Conservation (phyloP, 352 stramenopile species). For the Phytopythium oedochilum region DNA sequence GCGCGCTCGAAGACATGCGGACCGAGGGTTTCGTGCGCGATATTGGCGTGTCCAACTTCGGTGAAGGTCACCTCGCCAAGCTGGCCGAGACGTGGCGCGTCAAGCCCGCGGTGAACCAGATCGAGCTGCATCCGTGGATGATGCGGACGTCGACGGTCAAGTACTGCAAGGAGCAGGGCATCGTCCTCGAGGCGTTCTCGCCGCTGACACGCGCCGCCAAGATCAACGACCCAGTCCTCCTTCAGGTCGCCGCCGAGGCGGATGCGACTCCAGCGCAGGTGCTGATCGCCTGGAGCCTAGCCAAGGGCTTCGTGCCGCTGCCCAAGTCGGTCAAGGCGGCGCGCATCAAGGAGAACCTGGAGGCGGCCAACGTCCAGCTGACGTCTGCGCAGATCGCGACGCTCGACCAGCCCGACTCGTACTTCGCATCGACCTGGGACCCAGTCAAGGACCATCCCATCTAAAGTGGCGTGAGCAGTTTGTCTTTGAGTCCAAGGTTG, state of each 20-base stretch:
- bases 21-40: slow-evolving; percentile 55
- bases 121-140: slow-evolving; percentile 75
- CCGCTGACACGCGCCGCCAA: slow-evolving; percentile 35
- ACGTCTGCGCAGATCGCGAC: slow-evolving; percentile 18
- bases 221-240: slow-evolving; percentile 21
- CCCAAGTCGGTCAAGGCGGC: slow-evolving; percentile 47
- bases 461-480: slow-evolving; percentile 10
- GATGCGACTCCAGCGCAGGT: slow-evolving; percentile 37
- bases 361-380: slow-evolving; percentile 32
- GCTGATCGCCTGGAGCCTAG: slow-evolving; percentile 51
- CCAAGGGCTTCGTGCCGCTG: slow-evolving; percentile 51
- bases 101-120: slow-evolving; percentile 78
- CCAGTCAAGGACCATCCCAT: slow-evolving; percentile 38
- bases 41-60: slow-evolving; percentile 91
- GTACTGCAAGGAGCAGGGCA: slow-evolving; percentile 43
- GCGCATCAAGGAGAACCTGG: slow-evolving; percentile 48
- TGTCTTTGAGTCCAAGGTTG: too few species aligned
- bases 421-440: slow-evolving; percentile 42
- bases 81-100: slow-evolving; percentile 52
- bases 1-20: slow-evolving; percentile 48
- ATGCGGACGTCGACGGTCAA: slow-evolving; percentile 50
- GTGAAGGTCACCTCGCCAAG: slow-evolving; percentile 54
- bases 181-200: slow-evolving; percentile 56
- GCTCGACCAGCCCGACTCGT: slow-evolving; percentile 36
- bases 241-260: slow-evolving; percentile 27